Base-by-base conservation (phyloP, 371 early-diverging fungal species). In the Apophysomyces ossiformis region DNA sequence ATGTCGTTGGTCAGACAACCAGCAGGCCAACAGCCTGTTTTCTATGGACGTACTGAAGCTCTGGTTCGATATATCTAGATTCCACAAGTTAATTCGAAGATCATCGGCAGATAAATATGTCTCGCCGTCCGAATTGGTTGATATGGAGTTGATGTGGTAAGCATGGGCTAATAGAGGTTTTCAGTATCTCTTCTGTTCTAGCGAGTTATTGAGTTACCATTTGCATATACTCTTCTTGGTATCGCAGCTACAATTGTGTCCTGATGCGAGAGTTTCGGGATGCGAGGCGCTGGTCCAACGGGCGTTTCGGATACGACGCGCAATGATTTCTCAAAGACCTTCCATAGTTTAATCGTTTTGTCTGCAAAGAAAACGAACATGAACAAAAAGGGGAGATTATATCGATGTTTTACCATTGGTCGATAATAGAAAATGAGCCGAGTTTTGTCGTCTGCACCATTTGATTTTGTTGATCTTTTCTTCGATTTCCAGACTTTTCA, bases 401-500 rank as follows among this genome's bases (percentile, higher is more conserved):
- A 7, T 37, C 41, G 2, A 16, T 8, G 15, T 57, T 21, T 60
- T 75, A 93, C 92, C 94, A 75, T 96, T 96, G 35, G 96, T 94
- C 18, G 96, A 94, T 41, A 96, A 83, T 69, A 96, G 80, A 73
- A 93, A 96, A 66, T 93, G 94, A 18, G 94, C 90, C n/a, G 92
- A 78, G 71, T 94, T 95, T 65, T 87, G 88, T 37, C 92, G 85
- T 69, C 85, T 86, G 74, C 93, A 89, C 93, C 95, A 94, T 67
- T 93, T 89, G 72, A 98, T 95, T 70, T 95, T 92, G 76, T 96
- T 95, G 70, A 98, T 96, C 76, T 96, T 95, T 74, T 98, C 98
- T 76, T 95, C 93, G 58, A 98, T 96, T 73, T 96, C 97, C 75
- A 96, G 81, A 82, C 93, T 93, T 82, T 97, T 96, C 57, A 98